Conservation (phyloP, 2,329 filamentous ascomycete genomes). For the Fusarium domesticum region DNA sequence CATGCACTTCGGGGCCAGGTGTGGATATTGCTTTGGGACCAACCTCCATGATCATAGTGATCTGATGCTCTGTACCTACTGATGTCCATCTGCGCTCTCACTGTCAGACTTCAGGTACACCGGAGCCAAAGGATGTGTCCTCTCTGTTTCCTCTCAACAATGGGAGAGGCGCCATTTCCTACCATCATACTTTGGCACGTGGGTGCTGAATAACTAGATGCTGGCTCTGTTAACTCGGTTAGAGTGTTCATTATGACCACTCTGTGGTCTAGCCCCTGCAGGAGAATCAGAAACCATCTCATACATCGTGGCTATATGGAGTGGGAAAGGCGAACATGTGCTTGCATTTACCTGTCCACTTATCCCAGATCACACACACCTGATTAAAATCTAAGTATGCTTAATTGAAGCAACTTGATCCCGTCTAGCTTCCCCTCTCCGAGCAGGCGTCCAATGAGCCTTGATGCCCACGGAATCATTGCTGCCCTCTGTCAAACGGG, state of each 20-base stretch:
- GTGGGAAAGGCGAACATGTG: background rate
- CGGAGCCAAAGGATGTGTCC: background rate
- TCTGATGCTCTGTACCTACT: background rate
- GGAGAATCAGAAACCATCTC: too few relatives aligned
- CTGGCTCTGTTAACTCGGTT: background rate
- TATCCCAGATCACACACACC: background rate
- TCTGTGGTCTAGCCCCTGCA: background rate
- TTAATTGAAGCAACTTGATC: background rate
- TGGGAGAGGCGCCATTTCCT: background rate
- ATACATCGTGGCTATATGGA: too few relatives aligned
- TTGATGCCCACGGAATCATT: background rate
- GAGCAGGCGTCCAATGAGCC: background rate
- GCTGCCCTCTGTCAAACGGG: background rate
- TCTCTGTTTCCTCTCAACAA: background rate
- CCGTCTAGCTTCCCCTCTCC: background rate
- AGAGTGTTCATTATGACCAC: background rate
- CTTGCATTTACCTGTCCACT: background rate
- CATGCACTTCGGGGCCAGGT: background rate
- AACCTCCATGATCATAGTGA: background rate
- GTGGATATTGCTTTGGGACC: background rate
- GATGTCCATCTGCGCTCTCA: background rate
- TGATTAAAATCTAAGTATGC: background rate
- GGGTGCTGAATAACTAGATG: background rate
- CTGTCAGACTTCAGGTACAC: background rate
- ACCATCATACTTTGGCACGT: background rate